These are phyloP conservation scores for Platanus orientalis DNA, from an alignment of 164 flowering plant genomes.

Conservation along the genomic window DNA sequence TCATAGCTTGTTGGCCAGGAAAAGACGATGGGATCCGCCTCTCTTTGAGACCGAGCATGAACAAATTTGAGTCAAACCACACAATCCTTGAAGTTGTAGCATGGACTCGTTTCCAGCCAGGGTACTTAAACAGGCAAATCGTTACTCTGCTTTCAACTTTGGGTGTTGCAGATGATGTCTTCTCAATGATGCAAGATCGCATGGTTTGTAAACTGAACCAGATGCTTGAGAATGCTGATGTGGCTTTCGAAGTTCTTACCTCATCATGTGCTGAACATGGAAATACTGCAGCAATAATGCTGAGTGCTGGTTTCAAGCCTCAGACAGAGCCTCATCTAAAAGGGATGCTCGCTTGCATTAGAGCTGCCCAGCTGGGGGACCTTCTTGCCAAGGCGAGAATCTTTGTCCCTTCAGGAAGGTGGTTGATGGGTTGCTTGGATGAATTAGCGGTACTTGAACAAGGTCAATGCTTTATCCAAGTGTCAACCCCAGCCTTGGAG, in stretches of 20 bases:
- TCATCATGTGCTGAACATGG: conserved; percentile 82
- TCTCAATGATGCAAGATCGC: conserved; percentile 67
- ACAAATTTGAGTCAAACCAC: conserved; percentile 67
- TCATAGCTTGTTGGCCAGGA: conserved; percentile 83
- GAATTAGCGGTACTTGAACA: conserved; percentile 76
- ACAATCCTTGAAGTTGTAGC: conserved; percentile 73
- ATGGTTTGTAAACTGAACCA: conserved; percentile 62
- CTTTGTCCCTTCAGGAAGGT: conserved; percentile 82
- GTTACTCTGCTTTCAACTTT: conserved; percentile 75
- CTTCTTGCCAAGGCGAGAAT: conserved; percentile 75
- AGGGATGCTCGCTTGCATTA: conserved; percentile 73
- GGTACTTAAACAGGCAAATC: conserved; percentile 84
- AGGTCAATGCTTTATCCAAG: conserved; percentile 91
- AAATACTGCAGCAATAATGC: conserved; percentile 82
- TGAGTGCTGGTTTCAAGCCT: conserved; percentile 87
- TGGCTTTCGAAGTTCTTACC: conserved; percentile 76
- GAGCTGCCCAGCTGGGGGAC: conserved; percentile 77
- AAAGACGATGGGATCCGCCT: conserved; percentile 47
- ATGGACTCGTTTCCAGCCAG: conserved; percentile 95
- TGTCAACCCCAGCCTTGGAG: conserved; percentile 63
- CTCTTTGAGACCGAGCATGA: conserved; percentile 76
- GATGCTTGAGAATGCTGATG: conserved; percentile 61
- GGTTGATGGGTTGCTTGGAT: conserved; percentile 92
- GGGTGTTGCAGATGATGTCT: conserved; percentile 57
- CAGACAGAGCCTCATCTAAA: conserved; percentile 72